phyloP scores from a whole-genome alignment of 2,329 filamentous ascomycete species.

The Coleophoma crateriformis region DNA sequence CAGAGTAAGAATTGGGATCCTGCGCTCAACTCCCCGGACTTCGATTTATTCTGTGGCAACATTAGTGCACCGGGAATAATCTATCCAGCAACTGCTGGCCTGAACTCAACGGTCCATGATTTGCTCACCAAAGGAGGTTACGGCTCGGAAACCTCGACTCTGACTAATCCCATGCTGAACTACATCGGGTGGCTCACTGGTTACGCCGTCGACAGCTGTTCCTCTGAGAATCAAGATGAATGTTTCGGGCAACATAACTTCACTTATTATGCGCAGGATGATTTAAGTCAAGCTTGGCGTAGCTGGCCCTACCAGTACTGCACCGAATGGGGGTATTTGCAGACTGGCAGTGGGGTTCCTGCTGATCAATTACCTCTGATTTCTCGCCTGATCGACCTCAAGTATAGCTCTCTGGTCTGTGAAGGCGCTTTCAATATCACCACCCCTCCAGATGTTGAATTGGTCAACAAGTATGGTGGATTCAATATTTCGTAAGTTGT shows the following conservation, averaged over 20 bases:
- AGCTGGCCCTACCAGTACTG: slow-evolving; percentile 46
- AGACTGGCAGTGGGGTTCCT: slow-evolving; percentile 67
- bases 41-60: slow-evolving; percentile 49
- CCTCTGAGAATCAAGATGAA: slow-evolving; percentile 33
- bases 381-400: slow-evolving; percentile 62
- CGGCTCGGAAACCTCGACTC: slow-evolving; percentile 28
- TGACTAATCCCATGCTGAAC: slow-evolving; percentile 49
- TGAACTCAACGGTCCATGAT: slow-evolving; percentile 58
- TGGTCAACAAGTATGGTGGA: slow-evolving; percentile 73
- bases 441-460: slow-evolving; percentile 52
- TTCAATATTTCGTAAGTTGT: slow-evolving; percentile 46
- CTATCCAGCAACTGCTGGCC: slow-evolving; percentile 56
- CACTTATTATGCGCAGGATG: slow-evolving; percentile 37
- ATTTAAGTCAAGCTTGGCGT: slow-evolving; percentile 36
- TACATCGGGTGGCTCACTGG: slow-evolving; percentile 48
- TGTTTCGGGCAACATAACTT: slow-evolving; percentile 45
- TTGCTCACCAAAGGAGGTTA: slow-evolving; percentile 44
- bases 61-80: slow-evolving; percentile 40
- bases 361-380: slow-evolving; percentile 59
- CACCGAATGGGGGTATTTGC: slow-evolving; percentile 70
- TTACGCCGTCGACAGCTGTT: slow-evolving; percentile 34
- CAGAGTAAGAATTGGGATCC: slow-evolving; percentile 58
- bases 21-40: slow-evolving; percentile 38
- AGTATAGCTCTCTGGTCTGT: slow-evolving; percentile 59
- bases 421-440: slow-evolving; percentile 65